Evolutionary conservation across 2,329 filamentous ascomycete genomes (phyloP), one percentile per base, ranked within the genome.

Genomic region (Colletotrichum godetiae): DNA sequence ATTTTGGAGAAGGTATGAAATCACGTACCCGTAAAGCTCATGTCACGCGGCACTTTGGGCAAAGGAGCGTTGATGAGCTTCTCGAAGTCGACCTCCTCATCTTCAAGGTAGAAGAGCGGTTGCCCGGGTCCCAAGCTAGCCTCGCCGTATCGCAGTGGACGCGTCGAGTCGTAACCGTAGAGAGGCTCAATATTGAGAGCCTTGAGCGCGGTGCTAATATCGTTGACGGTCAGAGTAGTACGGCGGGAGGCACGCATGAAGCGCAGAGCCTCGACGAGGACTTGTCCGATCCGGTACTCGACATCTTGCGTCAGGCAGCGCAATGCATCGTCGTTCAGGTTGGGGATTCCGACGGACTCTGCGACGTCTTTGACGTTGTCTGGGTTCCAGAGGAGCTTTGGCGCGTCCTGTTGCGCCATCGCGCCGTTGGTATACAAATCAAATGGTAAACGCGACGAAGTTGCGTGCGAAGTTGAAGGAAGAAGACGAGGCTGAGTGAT

Each of bases 41-140:
- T 93, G 82, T 99, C 97, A 62, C 96, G 89, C 42, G 97, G 97
- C 35, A 99, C 95, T 83, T 97, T 98, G 31, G 97, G 97, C 76
- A 99, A 84, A 5, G 97, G 94, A 76, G 95, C 95, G 84, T 99
- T 99, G 81, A 99, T 98, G 77, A 99, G 87, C 87, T 98, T 98
- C 86, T 99, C 97, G 80, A 99, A 98, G 83, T 99, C 97, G 67
- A 98, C 93, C 86, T 99, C 97, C 80, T 99, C 97, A 81, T 99
- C 97, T 80, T 99, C 97, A 49, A 99, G 93, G 81, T 99, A 99
- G 84, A 96, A 99, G 27, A 99, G 86, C 66, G 96, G 95, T 83
- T 99, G 97, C 11, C 96, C 95, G 15, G 95, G 95, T 0, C 97
- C 97, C 74, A 99, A 86, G 71, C 94, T 97, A 3, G 97, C 97